Conservation (phyloP, 2,329 filamentous ascomycete species). For the Nemania bipapillata region DNA sequence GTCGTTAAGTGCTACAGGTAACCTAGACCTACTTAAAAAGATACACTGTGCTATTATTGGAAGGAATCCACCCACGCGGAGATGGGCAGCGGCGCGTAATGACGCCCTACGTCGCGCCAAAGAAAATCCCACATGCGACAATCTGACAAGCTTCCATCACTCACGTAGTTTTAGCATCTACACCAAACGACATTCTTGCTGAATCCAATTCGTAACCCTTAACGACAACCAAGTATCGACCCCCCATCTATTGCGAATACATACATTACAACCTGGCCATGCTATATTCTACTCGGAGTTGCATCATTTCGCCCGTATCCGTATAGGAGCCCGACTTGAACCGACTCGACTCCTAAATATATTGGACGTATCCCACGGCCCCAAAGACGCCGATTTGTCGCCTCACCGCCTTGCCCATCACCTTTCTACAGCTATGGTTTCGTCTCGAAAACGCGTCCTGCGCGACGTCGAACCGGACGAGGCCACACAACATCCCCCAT, state of each 20-base stretch:
- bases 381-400: slow-evolving; percentile 5
- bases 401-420: slow-evolving; percentile 3
- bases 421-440: slow-evolving; percentile 53
- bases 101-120: slow-evolving; percentile 40
- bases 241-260: neutral
- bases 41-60: slow-evolving; percentile 16
- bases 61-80: slow-evolving; percentile 22
- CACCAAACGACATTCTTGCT: slow-evolving; percentile 9
- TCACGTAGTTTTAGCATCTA: slow-evolving; percentile 1
- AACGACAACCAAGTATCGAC: neutral
- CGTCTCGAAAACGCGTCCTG: slow-evolving; percentile 61
- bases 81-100: slow-evolving; percentile 34
- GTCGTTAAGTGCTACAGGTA: neutral
- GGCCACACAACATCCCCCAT: slow-evolving; percentile 38
- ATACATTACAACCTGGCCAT: slow-evolving; percentile 21
- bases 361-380: slow-evolving; percentile 8
- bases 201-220: neutral
- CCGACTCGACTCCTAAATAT: neutral
- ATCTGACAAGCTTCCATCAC: slow-evolving; percentile 20
- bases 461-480: slow-evolving; percentile 56
- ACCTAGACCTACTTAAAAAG: too few relatives aligned
- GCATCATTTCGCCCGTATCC: slow-evolving; percentile 7
- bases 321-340: slow-evolving; percentile 9
- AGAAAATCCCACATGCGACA: slow-evolving; percentile 40
- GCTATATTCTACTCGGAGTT: slow-evolving; percentile 14